Base-by-base conservation (phyloP, 2,329 filamentous ascomycete species). In the Trichoderma simmonsii region DNA sequence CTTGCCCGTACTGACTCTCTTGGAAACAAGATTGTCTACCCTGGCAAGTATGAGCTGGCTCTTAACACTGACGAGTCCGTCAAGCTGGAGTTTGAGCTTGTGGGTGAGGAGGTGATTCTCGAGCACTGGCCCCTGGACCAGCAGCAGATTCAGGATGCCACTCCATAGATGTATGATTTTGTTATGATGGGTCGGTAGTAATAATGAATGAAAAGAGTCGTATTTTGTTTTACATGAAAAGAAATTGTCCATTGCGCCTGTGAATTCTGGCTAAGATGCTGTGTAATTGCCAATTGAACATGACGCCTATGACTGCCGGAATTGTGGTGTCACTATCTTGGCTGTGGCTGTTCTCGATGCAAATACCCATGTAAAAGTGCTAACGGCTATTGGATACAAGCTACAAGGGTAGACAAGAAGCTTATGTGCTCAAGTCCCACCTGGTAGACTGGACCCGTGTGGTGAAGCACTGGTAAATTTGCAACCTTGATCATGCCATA, bases 21-120 rank as follows among this genome's bases (percentile, higher is more conserved):
- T 4, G 88, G 88, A 1, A 84, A 86, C 73, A 82, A 80, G 67
- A 83, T 87, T 8, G 75, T 89, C 8, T 88, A 87, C 77, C 87
- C 86, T 0, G 88, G 86, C 0, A 82, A 81, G 24, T 89, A 89
- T 73, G 80, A 77, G 12, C 60, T 88, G 12, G 75, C 81, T 54
- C 60, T 88, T 11, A 86, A 88, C 76, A 77, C 82, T 68, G 82
- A 83, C 65, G 80, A 82, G 3, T 76, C 82, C 54, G 80, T 81
- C 0, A 78, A 73, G 34, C 74, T 83, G 60, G 82, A 82, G 30
- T 86, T 89, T 73, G 82, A 80, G 4, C 77, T 88, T 72, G 85
- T 81, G 0, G 87, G 86, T 1, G 77, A 68, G 28, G 63, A 61
- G 57, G 63, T 62, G 26, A 67, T 48, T 6, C 21, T 71, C 9